These are phyloP conservation scores for Nakaseomyces uthaithaninus DNA, from an alignment of 1,139 yeast species.

Conservation along the genomic window DNA sequence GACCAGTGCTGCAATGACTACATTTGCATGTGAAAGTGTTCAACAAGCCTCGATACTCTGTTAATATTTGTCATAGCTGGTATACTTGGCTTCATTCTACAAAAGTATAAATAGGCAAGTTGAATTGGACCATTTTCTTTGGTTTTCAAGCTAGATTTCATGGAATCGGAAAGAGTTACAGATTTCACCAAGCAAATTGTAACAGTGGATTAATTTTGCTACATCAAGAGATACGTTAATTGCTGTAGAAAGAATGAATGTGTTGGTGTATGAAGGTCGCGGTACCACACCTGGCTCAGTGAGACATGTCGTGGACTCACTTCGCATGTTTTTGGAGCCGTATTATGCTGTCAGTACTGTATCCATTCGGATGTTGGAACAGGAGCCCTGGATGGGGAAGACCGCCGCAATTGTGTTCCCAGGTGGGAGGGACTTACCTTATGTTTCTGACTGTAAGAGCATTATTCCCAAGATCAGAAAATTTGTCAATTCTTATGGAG, in stretches of 20 bases:
- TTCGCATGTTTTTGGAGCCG: constrained; percentile 72
- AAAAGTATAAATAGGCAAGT: too few species aligned
- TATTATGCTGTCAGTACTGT: constrained; percentile 78
- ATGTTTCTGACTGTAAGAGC: constrained; percentile 41
- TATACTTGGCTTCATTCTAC: too few species aligned
- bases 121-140: too few species aligned
- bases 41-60: too few species aligned
- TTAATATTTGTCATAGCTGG: too few species aligned
- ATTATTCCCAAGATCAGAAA: constrained; percentile 62
- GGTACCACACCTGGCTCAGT: constrained; percentile 87
- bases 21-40: too few species aligned
- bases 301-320: constrained; percentile 69
- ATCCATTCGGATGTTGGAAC: constrained; percentile 49
- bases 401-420: constrained; percentile 80
- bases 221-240: too few species aligned
- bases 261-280: constrained; percentile 43
- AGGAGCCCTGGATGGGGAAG: constrained; percentile 84
- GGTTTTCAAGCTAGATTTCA: too few species aligned
- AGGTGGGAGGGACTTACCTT: constrained; percentile 94
- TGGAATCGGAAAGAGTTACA: too few species aligned
- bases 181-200: too few species aligned
- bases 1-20: too few species aligned
- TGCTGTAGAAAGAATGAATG: constrained; percentile 26
- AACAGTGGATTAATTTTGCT: too few species aligned
- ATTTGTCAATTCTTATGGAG: constrained; percentile 65